Evolutionary conservation across 176 grass and related monocot genomes (phyloP).

Genomic region (Musa schizocarpa): DNA sequence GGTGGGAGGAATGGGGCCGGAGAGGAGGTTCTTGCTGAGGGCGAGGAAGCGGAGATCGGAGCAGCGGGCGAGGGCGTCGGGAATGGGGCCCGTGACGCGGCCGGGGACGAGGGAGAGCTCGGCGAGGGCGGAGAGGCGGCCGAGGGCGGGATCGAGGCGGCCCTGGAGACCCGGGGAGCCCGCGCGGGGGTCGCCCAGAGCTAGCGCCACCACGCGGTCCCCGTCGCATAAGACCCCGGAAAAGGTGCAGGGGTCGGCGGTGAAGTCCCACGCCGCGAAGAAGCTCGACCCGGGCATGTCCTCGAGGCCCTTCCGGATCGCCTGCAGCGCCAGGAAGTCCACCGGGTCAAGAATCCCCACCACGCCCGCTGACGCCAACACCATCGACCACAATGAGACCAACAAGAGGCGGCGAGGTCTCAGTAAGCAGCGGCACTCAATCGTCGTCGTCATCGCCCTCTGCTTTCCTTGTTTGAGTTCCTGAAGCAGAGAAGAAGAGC

Average conservation of each 20-base stretch:
- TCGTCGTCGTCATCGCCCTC: not conserved
- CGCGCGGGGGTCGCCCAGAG: constrained; percentile 9
- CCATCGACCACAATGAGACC: not conserved
- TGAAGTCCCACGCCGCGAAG: constrained; percentile 13
- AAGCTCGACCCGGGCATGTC: constrained; percentile 8
- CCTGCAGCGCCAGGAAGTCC: constrained; percentile 18
- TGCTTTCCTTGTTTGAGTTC: not conserved
- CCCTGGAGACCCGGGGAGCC: constrained; percentile 2
- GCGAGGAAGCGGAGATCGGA: constrained; percentile 11
- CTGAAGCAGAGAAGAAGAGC: not conserved
- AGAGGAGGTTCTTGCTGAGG: constrained; percentile 10
- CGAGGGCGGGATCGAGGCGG: constrained; percentile 1
- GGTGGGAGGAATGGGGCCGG: not conserved
- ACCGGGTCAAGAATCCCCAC: constrained; percentile 11
- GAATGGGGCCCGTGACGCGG: not conserved
- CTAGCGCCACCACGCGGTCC: constrained; percentile 8
- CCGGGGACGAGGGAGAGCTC: constrained; percentile 13
- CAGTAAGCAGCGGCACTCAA: not conserved
- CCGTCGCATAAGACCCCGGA: constrained; percentile 1
- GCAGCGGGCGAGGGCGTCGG: constrained; percentile 1
- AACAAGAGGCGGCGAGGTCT: not conserved
- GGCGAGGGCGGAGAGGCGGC: constrained; percentile 4
- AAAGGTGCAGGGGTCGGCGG: constrained; percentile 5
- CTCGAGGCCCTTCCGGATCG: constrained; percentile 1
- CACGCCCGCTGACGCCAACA: not conserved